phyloP scores from a whole-genome alignment of 371 early-diverging fungal genomes.

The Mucor lusitanicus region DNA sequence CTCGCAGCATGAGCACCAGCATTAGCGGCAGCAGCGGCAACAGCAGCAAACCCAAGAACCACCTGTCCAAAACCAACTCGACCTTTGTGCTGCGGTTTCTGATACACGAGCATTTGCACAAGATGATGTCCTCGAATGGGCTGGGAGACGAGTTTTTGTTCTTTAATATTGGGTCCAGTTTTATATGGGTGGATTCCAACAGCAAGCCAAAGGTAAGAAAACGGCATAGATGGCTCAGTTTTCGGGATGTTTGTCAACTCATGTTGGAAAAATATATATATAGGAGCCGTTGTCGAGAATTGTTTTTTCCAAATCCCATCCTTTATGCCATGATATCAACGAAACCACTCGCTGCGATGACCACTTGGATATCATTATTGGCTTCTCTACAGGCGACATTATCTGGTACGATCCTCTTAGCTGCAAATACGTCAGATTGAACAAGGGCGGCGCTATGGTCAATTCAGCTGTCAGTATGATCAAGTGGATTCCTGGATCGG shows the following conservation, averaged over 20 bases:
- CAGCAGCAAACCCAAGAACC: slow-evolving; percentile 60
- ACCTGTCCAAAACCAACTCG: slow-evolving; percentile 65
- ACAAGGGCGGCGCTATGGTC: slow-evolving; percentile 63
- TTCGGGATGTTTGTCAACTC: too few relatives aligned
- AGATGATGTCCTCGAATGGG: slow-evolving; percentile 64
- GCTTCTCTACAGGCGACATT: slow-evolving; percentile 81
- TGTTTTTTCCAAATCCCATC: slow-evolving; percentile 75
- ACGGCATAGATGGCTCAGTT: background rate
- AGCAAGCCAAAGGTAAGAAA: slow-evolving; percentile 55
- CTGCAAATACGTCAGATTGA: slow-evolving; percentile 61
- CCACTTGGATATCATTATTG: slow-evolving; percentile 73
- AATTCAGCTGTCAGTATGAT: slow-evolving; percentile 71
- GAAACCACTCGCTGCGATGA: slow-evolving; percentile 62
- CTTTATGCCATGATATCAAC: slow-evolving; percentile 90
- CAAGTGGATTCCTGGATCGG: slow-evolving; percentile 91
- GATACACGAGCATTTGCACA: slow-evolving; percentile 77
- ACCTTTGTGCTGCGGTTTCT: slow-evolving; percentile 80
- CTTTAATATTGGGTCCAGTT: slow-evolving; percentile 70
- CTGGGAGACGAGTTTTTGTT: slow-evolving; percentile 42
- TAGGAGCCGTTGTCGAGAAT: slow-evolving; percentile 81
- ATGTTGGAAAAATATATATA: too few relatives aligned
- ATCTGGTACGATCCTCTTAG: slow-evolving; percentile 79
- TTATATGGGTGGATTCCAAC: slow-evolving; percentile 72
- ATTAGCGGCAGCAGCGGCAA: slow-evolving; percentile 28
- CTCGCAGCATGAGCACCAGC: slow-evolving; percentile 8